Base-by-base conservation (phyloP, 2,329 filamentous ascomycete species). In the Gaeumannomyces sp. region DNA sequence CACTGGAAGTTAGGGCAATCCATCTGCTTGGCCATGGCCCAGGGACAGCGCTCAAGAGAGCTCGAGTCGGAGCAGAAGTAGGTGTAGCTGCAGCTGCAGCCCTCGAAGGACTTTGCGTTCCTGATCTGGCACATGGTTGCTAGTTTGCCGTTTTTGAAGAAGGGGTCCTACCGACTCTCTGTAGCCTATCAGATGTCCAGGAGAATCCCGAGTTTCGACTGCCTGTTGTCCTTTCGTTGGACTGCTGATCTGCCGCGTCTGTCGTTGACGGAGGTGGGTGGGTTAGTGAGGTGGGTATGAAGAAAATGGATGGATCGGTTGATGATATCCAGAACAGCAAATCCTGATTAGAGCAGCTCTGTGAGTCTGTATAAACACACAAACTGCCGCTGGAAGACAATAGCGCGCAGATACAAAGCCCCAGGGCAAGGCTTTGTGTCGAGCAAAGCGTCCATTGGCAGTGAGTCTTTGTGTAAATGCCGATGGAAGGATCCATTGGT, bases 11-110 rank as follows among this genome's bases (percentile, higher is more conserved):
- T 57, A 27, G 62, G 62, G 62, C 62, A 64, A n/a, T 61, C 59
- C 50, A 60, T 64, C 50, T 28, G 35, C 50, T 64, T 64, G 19
- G 64, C 64, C 50, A 29, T 25, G 59, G 64, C 64, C 64, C 64
- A 64, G 64, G 62, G 29, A 27, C 62, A 64, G 33, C 50, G 50
- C 19, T 50, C 35, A 25, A 64, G 56, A 31, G 25, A 35, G 58
- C 57, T 60, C 33, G 33, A 28, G 29, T 59, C 29, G n/a, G 57
- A 25, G 35, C 27, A 16, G 57, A 59, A 38, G 16, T 53, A 10
- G 56, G 29, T 27, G 33, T 57, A 50, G 28, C 38, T n/a, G 57
- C 50, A 45, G 35, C 62, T 33, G 62, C 62, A 63, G 62, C 22
- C 33, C 53, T 50, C 31, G 19, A 53, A 64, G 62, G 22, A 28